Base-by-base conservation (phyloP, 257 asterid genomes). In the Plectranthus barbatus region DNA sequence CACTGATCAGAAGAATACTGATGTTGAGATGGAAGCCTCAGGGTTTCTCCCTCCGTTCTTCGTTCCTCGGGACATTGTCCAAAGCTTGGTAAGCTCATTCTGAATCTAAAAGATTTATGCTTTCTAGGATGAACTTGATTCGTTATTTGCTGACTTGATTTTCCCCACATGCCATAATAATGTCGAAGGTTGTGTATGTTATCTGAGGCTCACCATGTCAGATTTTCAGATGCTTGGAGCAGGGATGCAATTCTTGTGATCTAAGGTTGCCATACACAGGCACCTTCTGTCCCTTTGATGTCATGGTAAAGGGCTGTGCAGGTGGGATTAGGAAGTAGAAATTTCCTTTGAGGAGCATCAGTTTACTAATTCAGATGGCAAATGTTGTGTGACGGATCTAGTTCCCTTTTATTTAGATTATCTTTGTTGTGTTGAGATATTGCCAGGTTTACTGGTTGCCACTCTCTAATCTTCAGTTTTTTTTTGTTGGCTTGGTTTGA, bases 171-270 rank as follows among this genome's bases (percentile, higher is more conserved):
- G 85, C 81, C 68, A 70, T 76, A 64, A 71, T 75, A 69, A 77
- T 70, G 70, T 79, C 75, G 75, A 36, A 74, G 79, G 84, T 66
- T 69, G 78, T 70, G 56, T 67, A 61, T 88, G 76, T 74, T 73
- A 74, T 85, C 79, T 76, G 79, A 86, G 92, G 94, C 86, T 90
- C 87, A 68, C 82, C 75, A 62, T 85, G 80, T 85, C 94, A 84
- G 85, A 91, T 85, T 90, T 87, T 90, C 99, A 93, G 96, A 93
- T 85, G 86, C 95, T 79, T 59, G 95, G 94, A 87, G 96, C 94
- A 82, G 86, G 72, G 86, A 71, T 70, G 90, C 84, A 76, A 86
- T 76, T 74, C 83, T 78, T 84, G 81, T 83, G 83, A 85, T 80
- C 72, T 67, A 67, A 81, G 87, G 90, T 91, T 84, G 84, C 95